These are phyloP conservation scores for Lachnellula suecica DNA, from an alignment of 2,329 filamentous ascomycete species.

Conservation along the genomic window DNA sequence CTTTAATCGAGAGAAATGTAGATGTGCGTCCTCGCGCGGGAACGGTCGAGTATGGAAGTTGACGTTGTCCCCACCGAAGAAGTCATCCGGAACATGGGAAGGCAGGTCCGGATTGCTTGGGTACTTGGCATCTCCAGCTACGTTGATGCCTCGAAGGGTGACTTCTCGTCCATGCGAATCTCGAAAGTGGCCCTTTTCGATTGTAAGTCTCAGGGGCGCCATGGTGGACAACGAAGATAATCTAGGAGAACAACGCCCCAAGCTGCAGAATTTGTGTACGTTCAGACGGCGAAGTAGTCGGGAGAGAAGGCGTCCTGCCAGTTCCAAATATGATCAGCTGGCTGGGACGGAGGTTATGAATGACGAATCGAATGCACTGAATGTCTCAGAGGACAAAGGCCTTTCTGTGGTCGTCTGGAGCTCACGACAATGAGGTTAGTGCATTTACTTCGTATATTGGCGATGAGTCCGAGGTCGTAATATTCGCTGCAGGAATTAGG, in stretches of 20 bases:
- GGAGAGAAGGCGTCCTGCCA: neutral
- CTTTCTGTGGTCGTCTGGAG: too few relatives aligned
- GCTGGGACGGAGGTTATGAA: neutral
- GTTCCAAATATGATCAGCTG: neutral
- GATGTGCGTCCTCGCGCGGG: slow-evolving; percentile 74
- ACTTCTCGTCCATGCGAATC: slow-evolving; percentile 82
- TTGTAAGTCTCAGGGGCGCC: slow-evolving; percentile 73
- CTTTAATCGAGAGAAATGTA: slow-evolving; percentile 82
- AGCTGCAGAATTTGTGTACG: neutral
- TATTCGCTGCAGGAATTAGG: too few relatives aligned
- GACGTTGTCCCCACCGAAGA: slow-evolving; percentile 91
- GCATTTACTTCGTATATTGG: too few relatives aligned
- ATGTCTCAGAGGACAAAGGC: neutral
- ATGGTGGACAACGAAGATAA: slow-evolving; percentile 44
- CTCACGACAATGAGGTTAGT: too few relatives aligned
- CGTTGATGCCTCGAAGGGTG: slow-evolving; percentile 88
- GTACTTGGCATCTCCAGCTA: slow-evolving; percentile 87
- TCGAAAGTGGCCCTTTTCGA: slow-evolving; percentile 83
- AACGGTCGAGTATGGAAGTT: slow-evolving; percentile 89
- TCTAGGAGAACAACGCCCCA: neutral
- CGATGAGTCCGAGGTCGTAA: too few relatives aligned
- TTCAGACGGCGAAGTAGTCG: neutral
- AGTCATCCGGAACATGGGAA: slow-evolving; percentile 73
- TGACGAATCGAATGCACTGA: neutral
- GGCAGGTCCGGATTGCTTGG: slow-evolving; percentile 79